A percentile compares a stretch with the other conserved stretches of the same genome.
Conservation (phyloP, 352 stramenopile genomes). For the Globisporangium mamillatum region DNA sequence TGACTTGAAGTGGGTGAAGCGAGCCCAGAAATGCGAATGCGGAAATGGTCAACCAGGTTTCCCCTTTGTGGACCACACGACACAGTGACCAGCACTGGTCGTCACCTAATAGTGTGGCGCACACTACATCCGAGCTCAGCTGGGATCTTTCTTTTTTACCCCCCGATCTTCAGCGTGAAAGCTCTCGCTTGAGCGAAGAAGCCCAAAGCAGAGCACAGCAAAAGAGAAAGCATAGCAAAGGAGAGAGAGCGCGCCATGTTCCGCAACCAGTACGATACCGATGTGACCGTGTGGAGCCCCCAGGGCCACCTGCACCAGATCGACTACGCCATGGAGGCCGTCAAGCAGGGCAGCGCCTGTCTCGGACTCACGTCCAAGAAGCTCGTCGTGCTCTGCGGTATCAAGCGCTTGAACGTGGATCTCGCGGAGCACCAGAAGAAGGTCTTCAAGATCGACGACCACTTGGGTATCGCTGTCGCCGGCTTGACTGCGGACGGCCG, state of each 20-base stretch:
- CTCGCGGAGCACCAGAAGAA: constrained; percentile 98
- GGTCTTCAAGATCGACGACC: constrained; percentile 98
- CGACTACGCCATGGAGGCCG: constrained; percentile 95
- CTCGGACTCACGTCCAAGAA: constrained; percentile 94
- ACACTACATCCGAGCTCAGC: not conserved
- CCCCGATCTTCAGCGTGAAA: constrained; percentile 10
- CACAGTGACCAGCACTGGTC: not conserved
- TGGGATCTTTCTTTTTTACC: constrained; percentile 30
- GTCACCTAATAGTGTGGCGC: not conserved
- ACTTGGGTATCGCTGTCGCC: constrained; percentile 97
- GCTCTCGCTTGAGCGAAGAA: constrained; percentile 5
- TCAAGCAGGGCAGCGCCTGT: constrained; percentile 96
- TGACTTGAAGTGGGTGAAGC: constrained; percentile 7
- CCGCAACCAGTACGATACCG: constrained; percentile 99
- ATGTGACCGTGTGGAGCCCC: constrained; percentile 99
- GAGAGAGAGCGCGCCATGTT: constrained; percentile 85
- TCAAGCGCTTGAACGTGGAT: constrained; percentile 83
- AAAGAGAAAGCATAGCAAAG: not conserved
- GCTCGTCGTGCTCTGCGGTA: constrained; percentile 91
- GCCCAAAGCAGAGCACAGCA: constrained; percentile 11
- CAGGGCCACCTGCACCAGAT: constrained; percentile 99
- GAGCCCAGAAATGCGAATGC: not conserved
- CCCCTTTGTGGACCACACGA: constrained; percentile 9
- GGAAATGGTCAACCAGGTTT: not conserved
- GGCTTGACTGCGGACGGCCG: constrained; percentile 97